These are phyloP conservation scores for Naganishia vishniacii DNA, from an alignment of 768 basidiomycete genomes.

Conservation along the genomic window DNA sequence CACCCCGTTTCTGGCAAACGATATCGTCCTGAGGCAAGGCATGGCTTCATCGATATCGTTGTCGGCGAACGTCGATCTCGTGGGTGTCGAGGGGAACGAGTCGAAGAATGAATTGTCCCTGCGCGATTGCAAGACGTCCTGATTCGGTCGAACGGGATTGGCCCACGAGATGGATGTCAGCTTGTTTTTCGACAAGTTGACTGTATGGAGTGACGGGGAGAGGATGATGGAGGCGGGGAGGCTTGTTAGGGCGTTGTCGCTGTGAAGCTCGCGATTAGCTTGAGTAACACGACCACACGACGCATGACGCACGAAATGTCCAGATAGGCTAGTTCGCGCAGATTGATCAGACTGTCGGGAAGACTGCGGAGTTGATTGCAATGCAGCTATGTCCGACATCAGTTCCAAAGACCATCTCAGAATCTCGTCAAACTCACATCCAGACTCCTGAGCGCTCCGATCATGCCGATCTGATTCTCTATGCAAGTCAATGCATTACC, in stretches of 20 bases:
- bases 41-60: slow-evolving; percentile 19
- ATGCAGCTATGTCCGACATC: slow-evolving; percentile 28
- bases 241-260: slow-evolving; percentile 35
- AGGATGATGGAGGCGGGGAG: slow-evolving; percentile 39
- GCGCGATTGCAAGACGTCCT: slow-evolving; percentile 33
- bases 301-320: slow-evolving; percentile 38
- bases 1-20: slow-evolving; percentile 10
- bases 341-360: slow-evolving; percentile 40
- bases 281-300: not conserved
- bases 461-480: slow-evolving; percentile 42
- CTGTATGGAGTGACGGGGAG: slow-evolving; percentile 37
- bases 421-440: slow-evolving; percentile 34
- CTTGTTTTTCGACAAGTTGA: slow-evolving; percentile 43
- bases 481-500: slow-evolving; percentile 34
- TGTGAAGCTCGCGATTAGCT: not conserved
- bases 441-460: slow-evolving; percentile 40
- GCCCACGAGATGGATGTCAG: slow-evolving; percentile 34
- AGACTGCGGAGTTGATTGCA: slow-evolving; percentile 35
- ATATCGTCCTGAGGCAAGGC: slow-evolving; percentile 3
- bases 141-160: slow-evolving; percentile 36
- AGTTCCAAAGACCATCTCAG: not conserved
- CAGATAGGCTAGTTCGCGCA: slow-evolving; percentile 37
- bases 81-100: slow-evolving; percentile 25
- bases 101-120: slow-evolving; percentile 23
- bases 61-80: not conserved